Evolutionary conservation across 2,329 filamentous ascomycete genomes (phyloP).

Genomic region (Penicillium sp.): DNA sequence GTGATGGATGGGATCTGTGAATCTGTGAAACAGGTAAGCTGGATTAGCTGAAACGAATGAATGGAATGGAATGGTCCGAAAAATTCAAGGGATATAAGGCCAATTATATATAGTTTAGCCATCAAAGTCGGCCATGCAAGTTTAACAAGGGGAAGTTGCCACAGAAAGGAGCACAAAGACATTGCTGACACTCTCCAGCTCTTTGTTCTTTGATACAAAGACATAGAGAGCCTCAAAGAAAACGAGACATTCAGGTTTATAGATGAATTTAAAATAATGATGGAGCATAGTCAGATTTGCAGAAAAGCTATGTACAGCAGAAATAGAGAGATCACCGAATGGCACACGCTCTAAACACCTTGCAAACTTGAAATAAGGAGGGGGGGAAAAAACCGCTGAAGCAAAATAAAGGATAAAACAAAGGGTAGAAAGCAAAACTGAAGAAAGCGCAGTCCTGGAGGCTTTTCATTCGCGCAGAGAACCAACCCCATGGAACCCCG

Average conservation of each 20-base stretch:
- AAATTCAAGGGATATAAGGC: background rate
- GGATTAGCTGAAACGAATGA: background rate
- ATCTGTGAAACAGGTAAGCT: background rate
- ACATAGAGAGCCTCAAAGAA: background rate
- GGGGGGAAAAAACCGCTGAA: constrained; percentile 8
- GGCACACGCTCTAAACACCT: constrained; percentile 23
- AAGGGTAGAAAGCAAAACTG: constrained; percentile 6
- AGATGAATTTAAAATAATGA: background rate
- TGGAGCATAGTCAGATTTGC: constrained; percentile 1
- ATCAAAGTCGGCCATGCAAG: background rate
- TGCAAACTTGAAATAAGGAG: constrained; percentile 1
- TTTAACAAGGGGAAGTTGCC: background rate
- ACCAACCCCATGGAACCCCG: background rate
- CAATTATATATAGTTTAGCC: background rate
- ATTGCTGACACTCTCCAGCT: background rate
- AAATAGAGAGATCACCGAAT: constrained; percentile 13
- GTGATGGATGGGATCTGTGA: background rate
- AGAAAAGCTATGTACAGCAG: constrained; percentile 14
- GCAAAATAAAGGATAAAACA: background rate
- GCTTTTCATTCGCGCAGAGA: background rate
- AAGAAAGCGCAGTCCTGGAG: background rate
- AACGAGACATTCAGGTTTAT: background rate
- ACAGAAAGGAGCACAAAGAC: background rate
- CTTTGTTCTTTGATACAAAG: background rate
- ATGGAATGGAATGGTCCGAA: background rate